Base-by-base conservation (phyloP, 352 stramenopile genomes). In the Pythium biforme region DNA sequence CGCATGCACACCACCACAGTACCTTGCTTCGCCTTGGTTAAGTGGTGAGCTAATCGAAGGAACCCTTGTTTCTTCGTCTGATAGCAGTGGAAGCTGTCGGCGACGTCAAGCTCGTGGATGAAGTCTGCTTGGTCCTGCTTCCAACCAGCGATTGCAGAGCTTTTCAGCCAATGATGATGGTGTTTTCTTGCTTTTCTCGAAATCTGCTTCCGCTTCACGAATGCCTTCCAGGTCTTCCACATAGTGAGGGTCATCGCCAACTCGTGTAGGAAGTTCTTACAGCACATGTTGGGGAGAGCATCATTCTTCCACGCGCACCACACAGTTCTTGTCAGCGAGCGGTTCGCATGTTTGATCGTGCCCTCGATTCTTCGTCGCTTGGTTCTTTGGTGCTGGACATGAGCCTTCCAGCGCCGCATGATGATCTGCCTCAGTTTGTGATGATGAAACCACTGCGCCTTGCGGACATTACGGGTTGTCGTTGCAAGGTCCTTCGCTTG, bases 391-490 rank as follows among this genome's bases (percentile, higher is more conserved):
- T 34, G 47, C 29, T 49, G n/a, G 0, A 66, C 41, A 15, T 61
- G 46, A 15, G 14, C 19, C 12, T n/a, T 48, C 67, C 67, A 70
- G 0, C 39, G 25, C 14, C 19, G 31, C 9, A 70, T 10, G 23
- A 68, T 55, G 3, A 2, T 23, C 29, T 74, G 68, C 22, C 67
- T 34, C 4, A 70, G 26, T 29, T 70, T 67, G 27, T 70, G 61
- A 34, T 74, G 56, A 34, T 56, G 67, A 47, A 70, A 70, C 67
- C 61, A 74, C 17, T 50, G 15, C 3, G 57, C 58, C 31, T 67
- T 67, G 5, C 67, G 48, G 12, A 67, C 20, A 19, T 74, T 74
- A 10, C 41, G 49, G 5, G 41, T 66, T 4, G 59, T 53, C 10
- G 66, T 66, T 15, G 39, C 27, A n/a, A 73, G 41, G 15, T 66